Base-by-base conservation (phyloP, 371 early-diverging fungal species). In the Mortierella sp. region DNA sequence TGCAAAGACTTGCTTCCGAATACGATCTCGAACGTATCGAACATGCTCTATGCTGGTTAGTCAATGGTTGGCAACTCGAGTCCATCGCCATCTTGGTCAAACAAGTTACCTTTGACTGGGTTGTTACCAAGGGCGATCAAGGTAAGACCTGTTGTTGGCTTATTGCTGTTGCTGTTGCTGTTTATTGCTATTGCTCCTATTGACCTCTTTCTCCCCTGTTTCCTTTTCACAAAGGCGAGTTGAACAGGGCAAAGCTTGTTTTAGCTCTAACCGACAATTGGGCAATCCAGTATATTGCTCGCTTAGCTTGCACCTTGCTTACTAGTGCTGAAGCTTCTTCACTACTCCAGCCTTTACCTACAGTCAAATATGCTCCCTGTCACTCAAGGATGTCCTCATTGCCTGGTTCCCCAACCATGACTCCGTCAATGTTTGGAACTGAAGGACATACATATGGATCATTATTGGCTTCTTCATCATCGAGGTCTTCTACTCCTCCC, bases 1-100 rank as follows among this genome's bases (percentile, higher is more conserved):
- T 93, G 41, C 92, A 92, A 70, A 87, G 93, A 62, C 90, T 93
- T 48, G 92, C 93, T 33, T 91, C 91, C 65, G 92, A 93, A 72
- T 93, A 92, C 70, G 88, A 91, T 43, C 79, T 92, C 50, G 89
- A 87, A 45, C 86, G 92, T 50, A 92, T 92, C 43, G 86, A 90
- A 65, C 91, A 90, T 76, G 92, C 92, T 1, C 79, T 93, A 22
- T 87, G 89, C 64, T 93, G 93, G 93, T 86, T 93, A 9, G 87
- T 91, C 59, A 87, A 86, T n/a, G 90, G 88, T 28, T 93, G 93
- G 93, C 84, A 90, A 33, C 85, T 91, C 63, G 91, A 92, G 68
- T 89, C 88, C 47, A 90, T 88, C 24, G 89, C 89, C 43, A 83
- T 87, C 24, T 85, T 93, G 15, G 88, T 92, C 19, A 82, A 89